A percentile compares a stretch with the other conserved stretches of the same genome.
These are phyloP conservation scores for Begonia masoniana DNA, from an alignment of 306 rosid species.

Conservation along the genomic window DNA sequence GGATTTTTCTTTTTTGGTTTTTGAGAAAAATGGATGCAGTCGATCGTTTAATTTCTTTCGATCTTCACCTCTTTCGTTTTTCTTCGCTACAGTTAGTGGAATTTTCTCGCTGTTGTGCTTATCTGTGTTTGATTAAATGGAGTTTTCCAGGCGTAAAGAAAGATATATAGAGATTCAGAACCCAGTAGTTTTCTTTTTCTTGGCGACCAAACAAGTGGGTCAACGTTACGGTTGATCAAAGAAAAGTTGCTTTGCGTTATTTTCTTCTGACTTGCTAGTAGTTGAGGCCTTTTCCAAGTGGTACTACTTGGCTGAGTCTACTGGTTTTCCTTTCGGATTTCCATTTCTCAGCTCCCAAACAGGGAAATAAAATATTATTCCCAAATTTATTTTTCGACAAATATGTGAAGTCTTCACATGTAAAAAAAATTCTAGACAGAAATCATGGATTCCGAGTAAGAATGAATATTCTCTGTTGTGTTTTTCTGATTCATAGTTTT, in stretches of 20 bases:
- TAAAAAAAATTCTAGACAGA: constrained; percentile 6
- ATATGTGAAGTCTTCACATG: too few species aligned
- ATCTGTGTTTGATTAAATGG: too few species aligned
- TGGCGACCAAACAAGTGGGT: constrained; percentile 13
- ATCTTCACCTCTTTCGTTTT: constrained; percentile 4
- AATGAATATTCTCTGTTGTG: constrained; percentile 24
- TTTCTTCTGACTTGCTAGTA: constrained; percentile 1
- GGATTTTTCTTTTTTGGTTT: background rate
- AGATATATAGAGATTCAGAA: too few species aligned
- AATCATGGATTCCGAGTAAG: constrained; percentile 24
- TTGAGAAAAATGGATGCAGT: background rate
- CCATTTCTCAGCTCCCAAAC: constrained; percentile 11
- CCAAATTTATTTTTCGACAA: too few species aligned
- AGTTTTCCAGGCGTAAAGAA: too few species aligned
- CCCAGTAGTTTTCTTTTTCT: background rate
- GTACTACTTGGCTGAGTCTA: background rate
- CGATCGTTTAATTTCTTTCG: too few species aligned
- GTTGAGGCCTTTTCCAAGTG: background rate
- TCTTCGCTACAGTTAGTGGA: background rate
- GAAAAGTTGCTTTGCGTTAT: too few species aligned
- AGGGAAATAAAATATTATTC: constrained; percentile 3
- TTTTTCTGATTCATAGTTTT: constrained; percentile 14
- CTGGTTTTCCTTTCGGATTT: constrained; percentile 1
- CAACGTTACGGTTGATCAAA: background rate
- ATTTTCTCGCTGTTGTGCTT: too few species aligned